phyloP scores from a whole-genome alignment of 1,284 basidiomycete species.

The Exobasidium rhododendri region DNA sequence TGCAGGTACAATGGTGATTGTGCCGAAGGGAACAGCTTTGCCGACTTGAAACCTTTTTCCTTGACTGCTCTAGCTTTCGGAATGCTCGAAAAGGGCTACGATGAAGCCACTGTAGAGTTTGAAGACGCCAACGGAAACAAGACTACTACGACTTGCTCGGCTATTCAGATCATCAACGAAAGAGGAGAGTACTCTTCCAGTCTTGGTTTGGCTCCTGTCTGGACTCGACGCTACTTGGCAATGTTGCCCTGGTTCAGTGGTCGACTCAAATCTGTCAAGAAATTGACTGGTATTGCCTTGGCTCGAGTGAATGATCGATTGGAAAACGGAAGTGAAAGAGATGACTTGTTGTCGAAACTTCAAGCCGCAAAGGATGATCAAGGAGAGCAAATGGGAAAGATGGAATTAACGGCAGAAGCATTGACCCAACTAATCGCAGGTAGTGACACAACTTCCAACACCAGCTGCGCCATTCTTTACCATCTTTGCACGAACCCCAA shows the following conservation, averaged over 20 bases:
- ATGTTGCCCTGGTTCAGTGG: conserved; percentile 66
- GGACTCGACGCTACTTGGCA: conserved; percentile 47
- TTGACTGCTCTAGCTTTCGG: conserved; percentile 75
- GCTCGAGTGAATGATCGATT: conserved; percentile 75
- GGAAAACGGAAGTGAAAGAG: conserved; percentile 60
- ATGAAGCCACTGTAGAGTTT: conserved; percentile 64
- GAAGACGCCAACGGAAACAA: conserved; percentile 58
- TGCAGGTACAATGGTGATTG: not conserved
- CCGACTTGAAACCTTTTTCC: too few species aligned
- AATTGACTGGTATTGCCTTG: conserved; percentile 64
- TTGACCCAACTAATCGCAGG: conserved; percentile 76
- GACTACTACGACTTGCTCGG: conserved; percentile 64
- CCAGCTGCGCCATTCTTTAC: conserved; percentile 64
- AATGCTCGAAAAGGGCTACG: conserved; percentile 74
- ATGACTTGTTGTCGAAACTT: conserved; percentile 76
- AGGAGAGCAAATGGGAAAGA: conserved; percentile 72
- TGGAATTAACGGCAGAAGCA: conserved; percentile 78
- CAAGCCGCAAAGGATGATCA: conserved; percentile 72
- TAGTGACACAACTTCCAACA: conserved; percentile 48
- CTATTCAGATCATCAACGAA: conserved; percentile 80
- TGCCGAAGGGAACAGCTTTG: too few species aligned
- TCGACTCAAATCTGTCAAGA: conserved; percentile 68
- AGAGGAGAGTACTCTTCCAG: conserved; percentile 83
- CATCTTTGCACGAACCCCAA: conserved; percentile 69
- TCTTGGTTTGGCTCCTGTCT: conserved; percentile 73